A percentile compares a stretch with the other conserved stretches of the same genome.
These are phyloP conservation scores for Caloboletus firmus DNA, from an alignment of 1,284 basidiomycete species.

Conservation along the genomic window DNA sequence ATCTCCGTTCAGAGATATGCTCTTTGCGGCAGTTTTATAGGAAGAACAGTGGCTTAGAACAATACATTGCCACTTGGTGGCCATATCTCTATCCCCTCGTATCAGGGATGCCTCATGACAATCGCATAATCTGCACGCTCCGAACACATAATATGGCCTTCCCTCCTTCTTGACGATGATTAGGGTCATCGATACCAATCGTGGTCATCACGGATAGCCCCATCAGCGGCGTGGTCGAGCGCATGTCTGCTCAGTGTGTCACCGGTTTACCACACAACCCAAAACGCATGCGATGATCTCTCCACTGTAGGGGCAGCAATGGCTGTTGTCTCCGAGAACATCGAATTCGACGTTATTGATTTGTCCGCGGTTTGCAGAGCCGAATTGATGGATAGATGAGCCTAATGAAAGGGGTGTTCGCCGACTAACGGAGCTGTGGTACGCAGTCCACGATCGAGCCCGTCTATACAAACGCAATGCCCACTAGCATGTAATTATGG, in stretches of 20 bases:
- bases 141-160: constrained; percentile 10
- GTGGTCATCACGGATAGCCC: constrained; percentile 18
- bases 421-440: neutral
- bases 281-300: constrained; percentile 6
- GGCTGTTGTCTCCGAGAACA: neutral
- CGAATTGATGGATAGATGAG: neutral
- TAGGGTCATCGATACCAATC: constrained; percentile 34
- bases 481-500: neutral
- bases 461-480: neutral
- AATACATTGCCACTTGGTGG: neutral
- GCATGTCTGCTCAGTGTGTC: constrained; percentile 16
- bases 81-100: neutral
- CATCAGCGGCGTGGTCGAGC: constrained; percentile 24
- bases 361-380: neutral
- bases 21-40: neutral
- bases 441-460: neutral
- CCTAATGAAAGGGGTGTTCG: neutral
- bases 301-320: neutral
- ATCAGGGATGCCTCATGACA: constrained; percentile 7
- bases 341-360: neutral
- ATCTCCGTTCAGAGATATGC: neutral
- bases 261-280: neutral
- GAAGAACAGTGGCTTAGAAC: neutral
- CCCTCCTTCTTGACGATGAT: constrained; percentile 5
- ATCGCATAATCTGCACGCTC: constrained; percentile 11